These are phyloP conservation scores for Colletotrichum orbiculare DNA, from an alignment of 2,329 filamentous ascomycete species.

Conservation along the genomic window DNA sequence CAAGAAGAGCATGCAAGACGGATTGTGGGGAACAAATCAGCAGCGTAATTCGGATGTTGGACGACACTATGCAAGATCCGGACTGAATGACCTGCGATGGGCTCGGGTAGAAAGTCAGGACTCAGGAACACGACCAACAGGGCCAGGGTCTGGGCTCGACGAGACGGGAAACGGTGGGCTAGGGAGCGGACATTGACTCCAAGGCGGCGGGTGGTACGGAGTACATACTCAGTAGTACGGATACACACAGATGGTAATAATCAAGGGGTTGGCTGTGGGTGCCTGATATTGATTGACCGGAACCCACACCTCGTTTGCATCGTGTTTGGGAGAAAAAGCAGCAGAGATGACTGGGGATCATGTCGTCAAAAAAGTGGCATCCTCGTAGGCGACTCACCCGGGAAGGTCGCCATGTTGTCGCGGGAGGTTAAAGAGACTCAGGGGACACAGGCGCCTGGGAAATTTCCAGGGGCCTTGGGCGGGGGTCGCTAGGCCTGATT, in stretches of 20 bases:
- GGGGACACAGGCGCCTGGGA: constrained; percentile 26
- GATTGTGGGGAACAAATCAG: too few relatives aligned
- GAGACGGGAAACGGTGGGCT: too few relatives aligned
- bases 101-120: background rate
- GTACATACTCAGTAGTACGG: constrained; percentile 3
- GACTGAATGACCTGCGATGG: constrained; percentile 7
- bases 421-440: background rate
- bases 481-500: constrained; percentile 26
- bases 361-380: too few relatives aligned
- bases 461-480: constrained; percentile 30
- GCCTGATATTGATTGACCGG: constrained; percentile 28
- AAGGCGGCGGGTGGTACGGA: background rate
- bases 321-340: constrained; percentile 32
- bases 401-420: too few relatives aligned
- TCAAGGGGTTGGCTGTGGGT: constrained; percentile 20
- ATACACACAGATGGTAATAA: constrained; percentile 3
- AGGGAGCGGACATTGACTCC: background rate
- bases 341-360: background rate
- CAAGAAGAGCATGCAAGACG: too few relatives aligned
- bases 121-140: constrained; percentile 11
- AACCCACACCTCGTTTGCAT: constrained; percentile 32
- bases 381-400: too few relatives aligned
- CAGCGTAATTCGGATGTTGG: too few relatives aligned
- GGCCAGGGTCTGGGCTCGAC: constrained; percentile 11
- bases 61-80: too few relatives aligned